These are phyloP conservation scores for Fusarium sp. DNA, from an alignment of 2,329 filamentous ascomycete genomes.

Conservation along the genomic window DNA sequence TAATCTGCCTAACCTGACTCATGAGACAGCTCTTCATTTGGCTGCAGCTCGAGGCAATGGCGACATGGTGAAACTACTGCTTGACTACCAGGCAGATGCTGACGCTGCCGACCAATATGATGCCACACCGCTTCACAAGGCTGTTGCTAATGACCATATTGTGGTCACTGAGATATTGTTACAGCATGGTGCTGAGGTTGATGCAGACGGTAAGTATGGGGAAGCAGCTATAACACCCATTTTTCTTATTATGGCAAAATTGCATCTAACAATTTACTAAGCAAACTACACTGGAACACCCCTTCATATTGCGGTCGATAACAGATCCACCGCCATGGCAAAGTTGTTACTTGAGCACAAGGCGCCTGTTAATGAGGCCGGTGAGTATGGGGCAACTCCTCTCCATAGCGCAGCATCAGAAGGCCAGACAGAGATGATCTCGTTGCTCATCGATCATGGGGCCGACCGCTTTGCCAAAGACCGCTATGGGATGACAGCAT, in stretches of 20 bases:
- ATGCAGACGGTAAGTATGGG: not conserved
- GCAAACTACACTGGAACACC: not conserved
- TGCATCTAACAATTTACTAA: not conserved
- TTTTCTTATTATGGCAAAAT: not conserved
- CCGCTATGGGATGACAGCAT: not conserved
- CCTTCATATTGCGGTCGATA: not conserved
- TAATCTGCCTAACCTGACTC: not conserved
- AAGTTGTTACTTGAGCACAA: not conserved
- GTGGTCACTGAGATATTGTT: not conserved
- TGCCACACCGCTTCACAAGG: not conserved
- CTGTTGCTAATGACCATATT: not conserved
- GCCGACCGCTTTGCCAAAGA: not conserved
- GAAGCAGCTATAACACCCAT: not conserved
- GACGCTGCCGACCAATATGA: not conserved
- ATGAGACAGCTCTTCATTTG: not conserved
- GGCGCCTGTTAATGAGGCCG: not conserved
- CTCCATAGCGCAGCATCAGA: not conserved
- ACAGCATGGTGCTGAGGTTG: not conserved
- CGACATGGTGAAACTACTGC: not conserved
- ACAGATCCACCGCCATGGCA: not conserved
- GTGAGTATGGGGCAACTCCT: not conserved
- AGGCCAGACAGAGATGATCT: not conserved
- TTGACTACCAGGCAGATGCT: not conserved
- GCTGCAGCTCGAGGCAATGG: not conserved
- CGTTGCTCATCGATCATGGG: not conserved